A percentile compares a stretch with the other conserved stretches of the same genome.
These are phyloP conservation scores for Xylaria venustula DNA, from an alignment of 495 filamentous ascomycete genomes.

Conservation along the genomic window DNA sequence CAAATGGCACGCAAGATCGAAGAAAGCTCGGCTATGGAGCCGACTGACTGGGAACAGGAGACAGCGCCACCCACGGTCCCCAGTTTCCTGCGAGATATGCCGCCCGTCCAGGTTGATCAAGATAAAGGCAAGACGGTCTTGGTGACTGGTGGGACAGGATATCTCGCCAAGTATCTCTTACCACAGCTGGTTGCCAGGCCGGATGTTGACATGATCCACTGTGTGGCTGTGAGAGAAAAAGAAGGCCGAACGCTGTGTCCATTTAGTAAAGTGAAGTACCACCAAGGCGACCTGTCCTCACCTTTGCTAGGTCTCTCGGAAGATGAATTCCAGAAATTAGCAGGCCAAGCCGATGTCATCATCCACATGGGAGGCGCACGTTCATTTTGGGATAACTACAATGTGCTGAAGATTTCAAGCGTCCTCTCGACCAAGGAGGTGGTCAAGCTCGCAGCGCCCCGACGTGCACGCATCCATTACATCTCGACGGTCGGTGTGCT, in stretches of 20 bases:
- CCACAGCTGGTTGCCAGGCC: conserved; percentile 7
- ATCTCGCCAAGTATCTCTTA: conserved; percentile 24
- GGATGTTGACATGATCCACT: conserved; percentile 18
- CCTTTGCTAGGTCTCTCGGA: conserved; percentile 40
- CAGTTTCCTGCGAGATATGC: background rate
- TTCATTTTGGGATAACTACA: conserved; percentile 51
- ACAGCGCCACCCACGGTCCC: conserved; percentile 7
- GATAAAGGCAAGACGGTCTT: conserved; percentile 17
- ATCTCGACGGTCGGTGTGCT: conserved; percentile 43
- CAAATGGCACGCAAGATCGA: conserved; percentile 23
- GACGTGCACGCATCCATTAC: conserved; percentile 46
- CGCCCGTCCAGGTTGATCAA: background rate
- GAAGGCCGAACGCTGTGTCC: conserved; percentile 2
- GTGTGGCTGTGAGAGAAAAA: conserved; percentile 25
- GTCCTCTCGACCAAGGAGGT: conserved; percentile 46
- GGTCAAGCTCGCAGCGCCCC: conserved; percentile 28
- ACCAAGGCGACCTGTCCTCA: conserved; percentile 40
- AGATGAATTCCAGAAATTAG: conserved; percentile 24
- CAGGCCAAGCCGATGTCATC: conserved; percentile 35
- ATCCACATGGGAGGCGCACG: conserved; percentile 55
- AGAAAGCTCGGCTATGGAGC: background rate
- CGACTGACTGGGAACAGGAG: conserved; percentile 24
- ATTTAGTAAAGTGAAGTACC: conserved; percentile 30
- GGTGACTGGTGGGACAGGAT: conserved; percentile 34
- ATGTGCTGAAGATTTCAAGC: conserved; percentile 40